A percentile compares a stretch with the other conserved stretches of the same genome.
phyloP scores from a whole-genome alignment of 1,284 basidiomycete genomes.

The Melampsora larici-populina region DNA sequence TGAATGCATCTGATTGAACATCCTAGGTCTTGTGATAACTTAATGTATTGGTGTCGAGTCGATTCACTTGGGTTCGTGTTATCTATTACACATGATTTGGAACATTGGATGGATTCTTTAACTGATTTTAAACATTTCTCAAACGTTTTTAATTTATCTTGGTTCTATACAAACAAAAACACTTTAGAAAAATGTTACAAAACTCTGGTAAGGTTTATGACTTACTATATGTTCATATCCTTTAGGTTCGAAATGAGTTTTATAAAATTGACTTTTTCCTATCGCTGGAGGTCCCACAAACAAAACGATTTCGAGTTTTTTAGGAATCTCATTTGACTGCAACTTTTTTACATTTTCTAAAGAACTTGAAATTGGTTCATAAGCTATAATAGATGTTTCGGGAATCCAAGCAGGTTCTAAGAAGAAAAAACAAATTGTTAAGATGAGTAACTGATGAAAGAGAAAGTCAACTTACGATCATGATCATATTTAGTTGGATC shows the following conservation, averaged over 20 bases:
- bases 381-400: conserved; percentile 62
- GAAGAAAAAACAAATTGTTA: background rate
- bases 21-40: conserved; percentile 41
- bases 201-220: conserved; percentile 44
- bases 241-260: conserved; percentile 64
- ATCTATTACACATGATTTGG: conserved; percentile 73
- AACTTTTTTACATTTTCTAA: conserved; percentile 46
- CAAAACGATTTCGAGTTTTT: conserved; percentile 63
- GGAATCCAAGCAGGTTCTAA: conserved; percentile 66
- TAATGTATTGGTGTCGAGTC: conserved; percentile 63
- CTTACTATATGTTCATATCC: conserved; percentile 68
- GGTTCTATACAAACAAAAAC: too few relatives aligned
- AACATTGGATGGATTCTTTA: conserved; percentile 61
- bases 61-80: conserved; percentile 24
- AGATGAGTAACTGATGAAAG: too few relatives aligned
- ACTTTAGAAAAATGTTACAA: conserved; percentile 3
- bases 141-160: conserved; percentile 72
- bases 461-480: conserved; percentile 11
- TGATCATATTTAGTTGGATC: conserved; percentile 46
- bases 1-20: conserved; percentile 58
- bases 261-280: conserved; percentile 81
- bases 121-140: conserved; percentile 70
- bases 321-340: conserved; percentile 31
- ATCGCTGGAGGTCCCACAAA: conserved; percentile 83
- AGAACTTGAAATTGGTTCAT: background rate